phyloP scores from a whole-genome alignment of 306 rosid genomes.

The Crotalaria pallida region DNA sequence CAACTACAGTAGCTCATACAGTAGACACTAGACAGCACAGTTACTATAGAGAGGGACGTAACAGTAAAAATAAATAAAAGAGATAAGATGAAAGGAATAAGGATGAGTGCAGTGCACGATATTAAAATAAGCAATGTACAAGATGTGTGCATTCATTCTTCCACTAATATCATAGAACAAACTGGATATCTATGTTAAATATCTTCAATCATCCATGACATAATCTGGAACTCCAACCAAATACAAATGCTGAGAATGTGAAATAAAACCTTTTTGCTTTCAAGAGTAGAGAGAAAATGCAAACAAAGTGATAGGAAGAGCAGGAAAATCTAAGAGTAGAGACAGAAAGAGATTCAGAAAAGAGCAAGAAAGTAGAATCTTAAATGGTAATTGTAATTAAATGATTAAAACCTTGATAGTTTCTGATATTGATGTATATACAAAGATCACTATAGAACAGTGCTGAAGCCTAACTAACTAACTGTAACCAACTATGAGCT shows the following conservation, averaged over 20 bases:
- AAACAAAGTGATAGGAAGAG: neutral
- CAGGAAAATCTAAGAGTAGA: no score
- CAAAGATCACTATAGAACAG: neutral
- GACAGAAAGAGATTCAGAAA: no score
- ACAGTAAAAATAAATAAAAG: neutral
- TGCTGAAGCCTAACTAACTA: neutral
- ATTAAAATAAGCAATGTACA: neutral
- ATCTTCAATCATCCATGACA: neutral
- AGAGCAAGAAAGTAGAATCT: neutral
- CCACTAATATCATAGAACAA: neutral
- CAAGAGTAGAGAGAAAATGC: neutral
- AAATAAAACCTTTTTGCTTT: neutral
- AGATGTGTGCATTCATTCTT: neutral
- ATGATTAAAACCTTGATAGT: neutral
- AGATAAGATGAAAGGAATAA: neutral
- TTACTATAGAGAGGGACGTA: neutral
- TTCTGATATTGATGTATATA: neutral
- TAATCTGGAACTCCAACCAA: constrained; percentile 1
- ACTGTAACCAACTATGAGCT: neutral
- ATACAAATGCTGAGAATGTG: neutral
- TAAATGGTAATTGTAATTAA: neutral
- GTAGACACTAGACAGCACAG: neutral
- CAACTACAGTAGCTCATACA: neutral
- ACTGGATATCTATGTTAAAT: neutral
- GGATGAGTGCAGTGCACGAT: neutral